Evolutionary conservation across 2,329 filamentous ascomycete species (phyloP).

Genomic region (Microdochium bolleyi): DNA sequence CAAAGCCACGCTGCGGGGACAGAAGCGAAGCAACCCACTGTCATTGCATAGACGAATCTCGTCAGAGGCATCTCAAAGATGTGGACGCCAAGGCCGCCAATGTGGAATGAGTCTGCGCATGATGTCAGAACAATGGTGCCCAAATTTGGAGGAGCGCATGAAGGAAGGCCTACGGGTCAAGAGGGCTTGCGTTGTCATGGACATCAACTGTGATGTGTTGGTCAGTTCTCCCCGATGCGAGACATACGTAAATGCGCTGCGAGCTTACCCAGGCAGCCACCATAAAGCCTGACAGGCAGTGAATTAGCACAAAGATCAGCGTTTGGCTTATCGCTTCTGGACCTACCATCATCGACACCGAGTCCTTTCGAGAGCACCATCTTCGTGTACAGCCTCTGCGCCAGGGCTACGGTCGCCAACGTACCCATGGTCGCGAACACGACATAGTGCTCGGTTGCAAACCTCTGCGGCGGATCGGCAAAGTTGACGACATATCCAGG

Average conservation of each 20-base stretch:
- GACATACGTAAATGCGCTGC: not conserved
- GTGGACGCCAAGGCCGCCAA: slow-evolving; percentile 4
- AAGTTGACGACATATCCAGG: not conserved
- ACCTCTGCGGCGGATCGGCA: not conserved
- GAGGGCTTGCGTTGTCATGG: not conserved
- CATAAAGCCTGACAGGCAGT: not conserved
- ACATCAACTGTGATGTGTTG: not conserved
- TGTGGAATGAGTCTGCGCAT: slow-evolving; percentile 1
- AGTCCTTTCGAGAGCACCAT: not conserved
- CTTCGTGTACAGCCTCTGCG: not conserved
- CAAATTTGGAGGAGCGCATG: not conserved
- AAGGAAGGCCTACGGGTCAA: not conserved
- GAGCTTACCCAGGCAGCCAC: not conserved
- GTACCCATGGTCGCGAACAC: not conserved
- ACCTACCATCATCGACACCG: not conserved
- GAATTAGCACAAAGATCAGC: not conserved
- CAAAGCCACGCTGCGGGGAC: no score
- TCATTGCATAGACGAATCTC: slow-evolving; percentile 3
- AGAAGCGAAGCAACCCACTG: slow-evolving; percentile 2
- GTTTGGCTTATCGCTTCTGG: no score
- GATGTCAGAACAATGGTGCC: not conserved
- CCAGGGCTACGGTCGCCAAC: not conserved
- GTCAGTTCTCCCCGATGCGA: not conserved
- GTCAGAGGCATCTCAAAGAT: slow-evolving; percentile 9
- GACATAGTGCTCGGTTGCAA: not conserved